Evolutionary conservation across 2,329 filamentous ascomycete species (phyloP).

Genomic region (Fusarium coffeatum): DNA sequence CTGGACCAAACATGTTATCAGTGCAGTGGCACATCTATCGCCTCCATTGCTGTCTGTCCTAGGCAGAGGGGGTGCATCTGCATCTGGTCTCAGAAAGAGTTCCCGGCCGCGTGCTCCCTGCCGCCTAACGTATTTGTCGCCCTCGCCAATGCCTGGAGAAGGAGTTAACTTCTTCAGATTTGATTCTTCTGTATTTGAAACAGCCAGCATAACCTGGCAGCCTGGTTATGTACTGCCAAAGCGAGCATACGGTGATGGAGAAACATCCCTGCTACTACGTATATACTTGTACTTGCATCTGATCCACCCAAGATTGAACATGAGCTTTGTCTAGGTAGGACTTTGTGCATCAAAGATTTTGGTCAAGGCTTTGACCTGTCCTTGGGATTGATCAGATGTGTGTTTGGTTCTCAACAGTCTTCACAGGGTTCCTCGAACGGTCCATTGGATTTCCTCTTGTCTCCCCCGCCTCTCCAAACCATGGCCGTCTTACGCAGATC

Average conservation of each 20-base stretch:
- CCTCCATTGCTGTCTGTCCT: constrained; percentile 3
- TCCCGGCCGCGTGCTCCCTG: constrained; percentile 15
- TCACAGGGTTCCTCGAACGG: background rate
- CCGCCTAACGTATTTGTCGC: constrained; percentile 7
- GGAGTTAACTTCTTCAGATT: background rate
- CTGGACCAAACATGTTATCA: background rate
- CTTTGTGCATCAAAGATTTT: constrained; percentile 21
- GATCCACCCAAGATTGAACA: constrained; percentile 20
- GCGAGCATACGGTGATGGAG: background rate
- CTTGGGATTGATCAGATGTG: background rate
- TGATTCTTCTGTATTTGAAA: constrained; percentile 4
- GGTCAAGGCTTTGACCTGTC: background rate
- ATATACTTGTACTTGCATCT: constrained; percentile 16
- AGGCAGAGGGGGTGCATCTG: constrained; percentile 11
- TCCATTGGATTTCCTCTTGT: background rate
- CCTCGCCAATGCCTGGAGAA: background rate
- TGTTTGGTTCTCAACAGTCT: background rate
- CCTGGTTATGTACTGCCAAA: background rate
- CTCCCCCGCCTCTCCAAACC: constrained; percentile 15
- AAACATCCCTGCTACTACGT: constrained; percentile 8
- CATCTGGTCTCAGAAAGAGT: constrained; percentile 10
- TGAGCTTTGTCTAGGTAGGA: constrained; percentile 25
- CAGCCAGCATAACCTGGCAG: background rate
- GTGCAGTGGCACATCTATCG: background rate
- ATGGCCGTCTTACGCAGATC: constrained; percentile 19